Base-by-base conservation (phyloP, 2,329 filamentous ascomycete genomes). In the Trichoderma hamatum region DNA sequence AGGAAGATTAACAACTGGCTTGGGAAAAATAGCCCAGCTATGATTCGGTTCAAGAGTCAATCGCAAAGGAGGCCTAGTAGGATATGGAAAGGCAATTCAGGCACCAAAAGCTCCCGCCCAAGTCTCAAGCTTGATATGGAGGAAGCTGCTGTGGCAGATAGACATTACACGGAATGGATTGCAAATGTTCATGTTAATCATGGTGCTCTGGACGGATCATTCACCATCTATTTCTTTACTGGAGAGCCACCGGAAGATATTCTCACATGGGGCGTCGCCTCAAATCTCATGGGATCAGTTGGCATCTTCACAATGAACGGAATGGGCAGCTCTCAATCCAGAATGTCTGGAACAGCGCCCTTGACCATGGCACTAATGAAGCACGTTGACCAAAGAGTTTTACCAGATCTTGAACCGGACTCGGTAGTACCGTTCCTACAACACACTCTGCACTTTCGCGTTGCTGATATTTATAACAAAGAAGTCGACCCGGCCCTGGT, bases 171-270 rank as follows among this genome's bases (percentile, higher is more conserved):
- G 6, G 85, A 94, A 73, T 95, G 92, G 87, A 83, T 89, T 28
- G 88, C 87, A 72, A 92, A 91, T 73, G 84, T 94, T 55, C 81
- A 82, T 19, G 86, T 89, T 26, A 82, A 84, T 66, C 90, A 88
- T 71, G 85, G 87, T 69, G 87, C 87, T 2, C 78, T 91, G 10
- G 82, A 85, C 13, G 86, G 84, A 1, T 87, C 89, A 0, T 92
- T 90, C 66, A 72, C 72, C 0, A 81, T 95, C 24, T 87, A 90
- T 75, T 81, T 94, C 69, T 94, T 94, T 78, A 76, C 93, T 1
- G 91, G 89, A 0, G 76, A 83, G 2, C 80, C 83, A 1, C 80
- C 84, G 0, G 72, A 74, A 3, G 80, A 88, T 49, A 74, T 81
- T 1, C 71, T 72, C 5, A 73, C 76, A 0, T 92, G 90, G 89